Evolutionary conservation across 768 basidiomycete genomes (phyloP).

Genomic region (Pulveroboletus sp.): DNA sequence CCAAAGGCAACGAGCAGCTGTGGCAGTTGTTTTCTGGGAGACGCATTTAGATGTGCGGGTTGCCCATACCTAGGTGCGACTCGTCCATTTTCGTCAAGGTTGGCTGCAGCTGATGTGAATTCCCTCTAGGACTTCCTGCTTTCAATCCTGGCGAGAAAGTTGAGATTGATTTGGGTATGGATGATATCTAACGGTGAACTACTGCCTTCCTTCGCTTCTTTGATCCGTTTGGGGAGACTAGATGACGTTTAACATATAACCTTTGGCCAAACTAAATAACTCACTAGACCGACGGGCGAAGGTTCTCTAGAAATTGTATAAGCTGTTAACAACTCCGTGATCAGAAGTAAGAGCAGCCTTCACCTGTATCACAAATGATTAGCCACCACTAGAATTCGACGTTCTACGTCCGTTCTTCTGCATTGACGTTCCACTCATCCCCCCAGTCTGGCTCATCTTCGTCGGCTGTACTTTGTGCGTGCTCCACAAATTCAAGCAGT

Average conservation of each 20-base stretch:
- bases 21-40: slow-evolving; percentile 95
- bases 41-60: slow-evolving; percentile 93
- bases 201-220: not conserved
- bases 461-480: slow-evolving; percentile 21
- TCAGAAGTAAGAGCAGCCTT: not conserved
- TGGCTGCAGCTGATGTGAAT: slow-evolving; percentile 9
- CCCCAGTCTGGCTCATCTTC: slow-evolving; percentile 31
- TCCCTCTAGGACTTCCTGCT: slow-evolving; percentile 81
- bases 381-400: not conserved
- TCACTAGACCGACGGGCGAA: not conserved
- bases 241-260: slow-evolving; percentile 2
- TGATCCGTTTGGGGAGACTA: not conserved
- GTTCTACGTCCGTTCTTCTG: slow-evolving; percentile 1
- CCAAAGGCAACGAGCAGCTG: slow-evolving; percentile 94
- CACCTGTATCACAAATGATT: not conserved
- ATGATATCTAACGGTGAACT: slow-evolving; percentile 60
- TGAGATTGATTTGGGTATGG: slow-evolving; percentile 82
- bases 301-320: slow-evolving; percentile 2
- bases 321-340: not conserved
- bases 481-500: slow-evolving; percentile 23
- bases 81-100: not conserved
- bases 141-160: slow-evolving; percentile 99
- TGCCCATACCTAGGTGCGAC: slow-evolving; percentile 93
- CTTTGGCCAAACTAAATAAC: not conserved
- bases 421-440: slow-evolving; percentile 25